Evolutionary conservation across 495 filamentous ascomycete species (phyloP).

Genomic region (Podospora didyma): DNA sequence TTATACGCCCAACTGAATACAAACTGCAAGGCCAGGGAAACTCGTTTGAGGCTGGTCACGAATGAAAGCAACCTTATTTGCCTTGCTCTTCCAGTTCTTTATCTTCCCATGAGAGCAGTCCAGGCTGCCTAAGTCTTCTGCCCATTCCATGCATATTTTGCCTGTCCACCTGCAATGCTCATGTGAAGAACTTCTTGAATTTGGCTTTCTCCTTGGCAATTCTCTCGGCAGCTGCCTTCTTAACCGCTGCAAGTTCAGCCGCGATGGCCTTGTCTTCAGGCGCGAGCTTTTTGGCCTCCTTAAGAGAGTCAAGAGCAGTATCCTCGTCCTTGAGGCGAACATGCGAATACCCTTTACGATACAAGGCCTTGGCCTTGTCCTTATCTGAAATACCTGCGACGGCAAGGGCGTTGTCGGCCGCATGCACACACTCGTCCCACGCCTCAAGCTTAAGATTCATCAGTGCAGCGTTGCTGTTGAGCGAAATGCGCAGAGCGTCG

Average conservation of each 20-base stretch:
- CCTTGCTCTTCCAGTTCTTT: no score
- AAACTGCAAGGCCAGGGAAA: no score
- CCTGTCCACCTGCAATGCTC: no score
- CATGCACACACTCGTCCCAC: slow-evolving; percentile 62
- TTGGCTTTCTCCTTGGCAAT: slow-evolving; percentile 83
- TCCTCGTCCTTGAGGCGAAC: slow-evolving; percentile 82
- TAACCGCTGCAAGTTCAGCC: slow-evolving; percentile 70
- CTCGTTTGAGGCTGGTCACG: no score
- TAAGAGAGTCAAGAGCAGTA: slow-evolving; percentile 69
- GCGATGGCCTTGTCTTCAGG: slow-evolving; percentile 72
- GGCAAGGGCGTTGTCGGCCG: slow-evolving; percentile 70
- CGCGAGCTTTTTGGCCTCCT: slow-evolving; percentile 67
- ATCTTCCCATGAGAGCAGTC: no score
- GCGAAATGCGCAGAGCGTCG: slow-evolving; percentile 52
- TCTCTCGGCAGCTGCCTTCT: slow-evolving; percentile 67
- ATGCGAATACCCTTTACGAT: slow-evolving; percentile 71
- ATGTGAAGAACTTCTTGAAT: slow-evolving; percentile 80
- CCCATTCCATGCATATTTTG: no score
- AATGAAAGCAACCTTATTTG: no score
- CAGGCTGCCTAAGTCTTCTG: background rate
- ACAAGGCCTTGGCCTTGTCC: slow-evolving; percentile 86
- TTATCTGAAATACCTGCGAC: slow-evolving; percentile 60
- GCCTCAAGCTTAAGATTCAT: slow-evolving; percentile 74
- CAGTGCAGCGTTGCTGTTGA: slow-evolving; percentile 39
- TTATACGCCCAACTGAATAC: no score